Evolutionary conservation across 768 basidiomycete genomes (phyloP), one percentile per base, ranked within the genome.

Genomic region (Tulasnella sp.): DNA sequence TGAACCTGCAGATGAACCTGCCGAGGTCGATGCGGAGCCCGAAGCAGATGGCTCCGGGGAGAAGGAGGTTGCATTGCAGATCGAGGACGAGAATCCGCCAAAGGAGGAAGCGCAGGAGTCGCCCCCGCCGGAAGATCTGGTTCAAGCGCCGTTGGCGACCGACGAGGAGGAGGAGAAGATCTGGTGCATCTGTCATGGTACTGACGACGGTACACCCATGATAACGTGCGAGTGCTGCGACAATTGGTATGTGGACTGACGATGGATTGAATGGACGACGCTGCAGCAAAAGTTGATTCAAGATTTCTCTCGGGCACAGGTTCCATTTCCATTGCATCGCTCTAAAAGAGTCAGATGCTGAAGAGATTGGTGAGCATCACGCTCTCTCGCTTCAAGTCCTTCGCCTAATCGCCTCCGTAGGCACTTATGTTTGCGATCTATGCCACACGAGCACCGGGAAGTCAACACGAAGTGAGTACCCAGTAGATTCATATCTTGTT

Each of bases 121-220:
- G 12, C 57, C 42, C 7, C 27, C 34, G 19, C 42, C 54, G 43
- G 34, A 44, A 19, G 54, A 56, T 10, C 0, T 5, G 54, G 42
- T 27, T 4, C 25, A 38, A 2, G 4, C 17, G 12, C 4, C 54
- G 7, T 17, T 4, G 22, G 57, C 29, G 31, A 46, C 12, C n/a
- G 31, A 24, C 46, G 57, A 59, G 30, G 42, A n/a, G 4, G 24
- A 38, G 15, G 60, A 63, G 21, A 68, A 71, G 62, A 63, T 72
- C 5, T 74, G 78, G 64, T 91, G 88, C 72, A 70, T 77, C 0
- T 92, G 89, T 69, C 74, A 76, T 22, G 77, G 77, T 50, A 78
- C 77, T 41, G 84, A 90, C 68, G 84, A 88, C 72, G 87, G 85
- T 30, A 77, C 83, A 4, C 87, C 87, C 11, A 89, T 90, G 87